Evolutionary conservation across 225 moss, liverwort and hornwort species (phyloP).

Genomic region (Pseudoscleropodium purum): DNA sequence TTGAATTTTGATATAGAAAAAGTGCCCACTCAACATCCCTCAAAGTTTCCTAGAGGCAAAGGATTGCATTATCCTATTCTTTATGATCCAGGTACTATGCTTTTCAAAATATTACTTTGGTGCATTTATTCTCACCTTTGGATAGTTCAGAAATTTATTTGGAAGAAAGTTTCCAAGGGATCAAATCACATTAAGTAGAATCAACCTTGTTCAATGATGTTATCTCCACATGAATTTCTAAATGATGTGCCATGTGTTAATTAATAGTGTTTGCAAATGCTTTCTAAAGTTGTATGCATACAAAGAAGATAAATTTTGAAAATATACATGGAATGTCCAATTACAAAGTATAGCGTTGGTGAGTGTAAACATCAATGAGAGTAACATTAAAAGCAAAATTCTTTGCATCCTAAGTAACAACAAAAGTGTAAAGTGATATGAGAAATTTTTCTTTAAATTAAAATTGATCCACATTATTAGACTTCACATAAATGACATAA

Average conservation of each 20-base stretch:
- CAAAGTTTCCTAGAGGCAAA: constrained; percentile 3
- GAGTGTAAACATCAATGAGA: background rate
- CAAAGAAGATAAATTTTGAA: background rate
- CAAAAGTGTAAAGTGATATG: background rate
- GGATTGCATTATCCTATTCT: constrained; percentile 10
- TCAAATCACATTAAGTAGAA: too few species aligned
- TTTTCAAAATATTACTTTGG: background rate
- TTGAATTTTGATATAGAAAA: background rate
- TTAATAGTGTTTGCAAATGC: background rate
- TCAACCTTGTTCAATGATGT: background rate
- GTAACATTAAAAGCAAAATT: too few species aligned
- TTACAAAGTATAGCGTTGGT: too few species aligned
- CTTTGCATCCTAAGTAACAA: background rate
- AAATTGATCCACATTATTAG: background rate
- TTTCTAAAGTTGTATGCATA: background rate
- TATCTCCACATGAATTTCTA: rapidly evolving
- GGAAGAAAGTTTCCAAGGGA: rapidly evolving
- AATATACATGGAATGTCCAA: background rate
- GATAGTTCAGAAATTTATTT: rapidly evolving
- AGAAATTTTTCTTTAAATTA: background rate
- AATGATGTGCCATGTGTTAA: rapidly evolving
- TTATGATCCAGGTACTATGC: constrained; percentile 19
- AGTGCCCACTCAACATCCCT: constrained; percentile 5
- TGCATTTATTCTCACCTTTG: too few species aligned
- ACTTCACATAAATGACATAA: background rate